Conservation (phyloP, 441 rosid genomes). For the Erysimum cheiri region DNA sequence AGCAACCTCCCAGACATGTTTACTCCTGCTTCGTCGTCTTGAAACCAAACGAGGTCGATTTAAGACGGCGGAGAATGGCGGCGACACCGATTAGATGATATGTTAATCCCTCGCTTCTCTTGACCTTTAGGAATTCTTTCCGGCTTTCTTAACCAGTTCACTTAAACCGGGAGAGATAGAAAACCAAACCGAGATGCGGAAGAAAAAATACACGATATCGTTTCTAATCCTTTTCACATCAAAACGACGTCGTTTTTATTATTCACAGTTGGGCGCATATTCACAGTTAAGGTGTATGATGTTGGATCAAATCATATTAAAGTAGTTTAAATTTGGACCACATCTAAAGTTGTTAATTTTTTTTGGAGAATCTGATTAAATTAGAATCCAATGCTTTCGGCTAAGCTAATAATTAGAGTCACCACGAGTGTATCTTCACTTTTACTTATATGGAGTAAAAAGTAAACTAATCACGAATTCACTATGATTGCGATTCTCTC, state of each 20-base stretch:
- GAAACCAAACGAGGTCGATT: slow-evolving; percentile 7
- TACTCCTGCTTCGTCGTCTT: slow-evolving; percentile 3
- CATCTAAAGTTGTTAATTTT: slow-evolving; percentile 1
- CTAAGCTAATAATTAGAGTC: slow-evolving; percentile 43
- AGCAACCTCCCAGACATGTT: slow-evolving; percentile 77
- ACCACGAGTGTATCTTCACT: slow-evolving; percentile 27
- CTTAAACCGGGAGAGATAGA: slow-evolving; percentile 1
- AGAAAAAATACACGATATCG: neutral
- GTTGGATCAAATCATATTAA: neutral
- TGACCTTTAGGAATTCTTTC: slow-evolving; percentile 5
- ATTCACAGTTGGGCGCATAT: neutral
- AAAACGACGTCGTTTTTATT: neutral
- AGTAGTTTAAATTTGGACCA: slow-evolving; percentile 28
- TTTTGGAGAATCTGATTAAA: slow-evolving; percentile 20
- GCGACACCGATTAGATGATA: slow-evolving; percentile 37
- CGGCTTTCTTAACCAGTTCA: slow-evolving; percentile 22
- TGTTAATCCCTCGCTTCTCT: slow-evolving; percentile 14
- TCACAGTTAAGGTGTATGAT: no score
- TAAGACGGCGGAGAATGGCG: slow-evolving; percentile 39
- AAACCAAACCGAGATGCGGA: neutral
- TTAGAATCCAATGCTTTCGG: slow-evolving; percentile 50
- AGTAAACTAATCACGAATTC: slow-evolving; percentile 14
- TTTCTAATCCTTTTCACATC: neutral
- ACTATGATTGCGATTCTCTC: slow-evolving; percentile 3
- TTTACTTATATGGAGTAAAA: slow-evolving; percentile 24